Conservation (phyloP, 2,329 filamentous ascomycete species). For the Tolypocladium paradoxum region DNA sequence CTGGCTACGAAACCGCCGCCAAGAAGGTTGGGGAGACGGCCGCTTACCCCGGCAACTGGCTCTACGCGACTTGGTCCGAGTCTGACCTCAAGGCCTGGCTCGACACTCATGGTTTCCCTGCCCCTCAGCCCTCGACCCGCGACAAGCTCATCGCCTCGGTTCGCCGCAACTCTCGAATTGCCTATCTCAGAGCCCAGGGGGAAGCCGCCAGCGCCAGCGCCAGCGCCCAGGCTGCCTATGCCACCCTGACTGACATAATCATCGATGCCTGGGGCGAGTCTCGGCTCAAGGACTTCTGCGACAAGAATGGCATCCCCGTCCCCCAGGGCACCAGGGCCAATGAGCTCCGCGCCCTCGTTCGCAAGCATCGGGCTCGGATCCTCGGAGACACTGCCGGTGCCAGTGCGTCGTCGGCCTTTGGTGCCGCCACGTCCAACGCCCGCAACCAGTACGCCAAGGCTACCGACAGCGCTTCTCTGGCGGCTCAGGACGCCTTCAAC, state of each 20-base stretch:
- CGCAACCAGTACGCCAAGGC: slow-evolving; percentile 69
- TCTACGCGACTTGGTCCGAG: slow-evolving; percentile 84
- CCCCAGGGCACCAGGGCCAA: slow-evolving; percentile 87
- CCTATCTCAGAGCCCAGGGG: slow-evolving; percentile 56
- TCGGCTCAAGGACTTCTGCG: slow-evolving; percentile 82
- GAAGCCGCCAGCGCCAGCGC: slow-evolving; percentile 49
- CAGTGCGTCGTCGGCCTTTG: slow-evolving; percentile 49
- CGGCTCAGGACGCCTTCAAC: slow-evolving; percentile 57
- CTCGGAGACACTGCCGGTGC: slow-evolving; percentile 52
- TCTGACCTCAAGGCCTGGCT: slow-evolving; percentile 93
- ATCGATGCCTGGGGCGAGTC: slow-evolving; percentile 85
- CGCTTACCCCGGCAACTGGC: slow-evolving; percentile 89
- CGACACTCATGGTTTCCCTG: slow-evolving; percentile 75
- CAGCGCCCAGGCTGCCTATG: slow-evolving; percentile 58
- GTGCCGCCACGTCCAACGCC: slow-evolving; percentile 64
- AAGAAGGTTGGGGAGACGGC: slow-evolving; percentile 65
- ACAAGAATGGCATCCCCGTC: slow-evolving; percentile 77
- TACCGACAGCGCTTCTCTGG: slow-evolving; percentile 55
- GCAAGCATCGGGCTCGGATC: slow-evolving; percentile 70
- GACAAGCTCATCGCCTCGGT: slow-evolving; percentile 83
- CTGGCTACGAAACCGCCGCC: slow-evolving; percentile 70
- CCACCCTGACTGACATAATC: slow-evolving; percentile 68
- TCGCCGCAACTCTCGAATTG: slow-evolving; percentile 79
- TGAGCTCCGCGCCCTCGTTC: slow-evolving; percentile 79
- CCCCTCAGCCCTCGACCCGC: slow-evolving; percentile 71